Evolutionary conservation across 306 rosid species (phyloP), one percentile per base, ranked within the genome.

Genomic region (Ziziphus jujuba): DNA sequence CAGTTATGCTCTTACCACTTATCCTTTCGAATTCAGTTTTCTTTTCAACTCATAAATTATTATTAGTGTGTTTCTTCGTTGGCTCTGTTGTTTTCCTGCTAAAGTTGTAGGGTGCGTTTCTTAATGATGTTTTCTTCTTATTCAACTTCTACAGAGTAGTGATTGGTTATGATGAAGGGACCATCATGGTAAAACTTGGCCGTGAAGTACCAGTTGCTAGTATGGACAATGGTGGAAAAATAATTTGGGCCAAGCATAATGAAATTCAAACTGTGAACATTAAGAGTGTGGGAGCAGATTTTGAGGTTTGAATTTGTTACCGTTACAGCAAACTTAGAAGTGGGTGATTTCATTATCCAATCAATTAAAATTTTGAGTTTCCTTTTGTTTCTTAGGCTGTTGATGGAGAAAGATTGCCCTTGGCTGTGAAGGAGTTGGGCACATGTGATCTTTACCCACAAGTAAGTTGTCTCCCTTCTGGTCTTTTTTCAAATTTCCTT

Each of bases 391-490:
- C 44, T 61, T 66, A 95, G 99, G 87, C 85, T 81, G 90, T 89
- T 60, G 99, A 95, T 76, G 99, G 99, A 82, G 99, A 95, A 82
- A 84, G 99, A 74, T 72, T 95, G 68, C 97, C 99, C 2, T 84
- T 95, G 87, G 95, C 89, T 47, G 95, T 90, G 75, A 95, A 88
- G 88, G 99, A 95, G 80, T 69, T 95, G 91, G 99, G 99, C 52
- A 95, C 92, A 56, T 95, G 99, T 58, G 99, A 95, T 79, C 97
- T 95, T 79, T 95, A 95, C 82, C 99, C 99, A 40, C 99, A 95
- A 80, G 99, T 95, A 69, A 80, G 83, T 31, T 61, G 59, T 19
- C 38, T 63, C 64, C 33, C 53, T 59, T 82, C 12, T 45, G 31
- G 21, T 8, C 15, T 44, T 36, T 1, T 40, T 61, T 38, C 5